Evolutionary conservation across 495 filamentous ascomycete species (phyloP), one percentile per base, ranked within the genome.

Genomic region (Aspergillus olivimuriae): DNA sequence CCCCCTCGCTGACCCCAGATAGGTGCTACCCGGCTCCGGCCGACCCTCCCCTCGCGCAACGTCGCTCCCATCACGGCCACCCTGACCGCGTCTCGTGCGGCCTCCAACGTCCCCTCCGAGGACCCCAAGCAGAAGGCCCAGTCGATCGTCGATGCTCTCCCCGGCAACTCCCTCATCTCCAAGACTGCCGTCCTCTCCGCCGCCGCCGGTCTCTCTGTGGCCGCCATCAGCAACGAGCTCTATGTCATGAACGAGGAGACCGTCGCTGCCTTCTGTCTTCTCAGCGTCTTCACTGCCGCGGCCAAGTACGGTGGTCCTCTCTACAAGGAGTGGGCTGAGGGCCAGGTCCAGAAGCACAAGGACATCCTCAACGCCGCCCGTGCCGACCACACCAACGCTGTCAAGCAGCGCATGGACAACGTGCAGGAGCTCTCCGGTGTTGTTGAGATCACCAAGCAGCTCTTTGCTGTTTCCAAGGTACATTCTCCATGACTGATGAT

Each of bases 171-270:
- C 53, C 75, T 95, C 53, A 67, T 92, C 65, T 89, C 87, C 66
- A 99, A 97, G 81, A 89, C 88, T 50, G 94, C 94, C 60, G 86
- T 94, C 66, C 81, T 99, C 45, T 97, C 92, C 56, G 89, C 88
- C 46, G 83, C 82, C 45, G 88, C 94, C 62, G 90, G 88, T 73
- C 61, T 90, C 49, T 89, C 87, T 53, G 77, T 95, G 57, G 92
- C 89, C 60, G 94, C 92, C 59, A 89, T 99, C 73, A 91, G 85
- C 83, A 99, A 95, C 72, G 94, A 99, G 76, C 84, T 97, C 74
- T 99, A 96, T 68, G 87, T 99, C 64, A 75, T 99, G 67, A 99
- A 97, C 73, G 91, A 97, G 75, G 94, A 99, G 75, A 78, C 89
- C 46, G 82, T 99, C 57, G 85, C 94, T 55, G 84, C 86, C 42